Conservation (phyloP, 176 grass and related monocot genomes). For the Guadua angustifolia region DNA sequence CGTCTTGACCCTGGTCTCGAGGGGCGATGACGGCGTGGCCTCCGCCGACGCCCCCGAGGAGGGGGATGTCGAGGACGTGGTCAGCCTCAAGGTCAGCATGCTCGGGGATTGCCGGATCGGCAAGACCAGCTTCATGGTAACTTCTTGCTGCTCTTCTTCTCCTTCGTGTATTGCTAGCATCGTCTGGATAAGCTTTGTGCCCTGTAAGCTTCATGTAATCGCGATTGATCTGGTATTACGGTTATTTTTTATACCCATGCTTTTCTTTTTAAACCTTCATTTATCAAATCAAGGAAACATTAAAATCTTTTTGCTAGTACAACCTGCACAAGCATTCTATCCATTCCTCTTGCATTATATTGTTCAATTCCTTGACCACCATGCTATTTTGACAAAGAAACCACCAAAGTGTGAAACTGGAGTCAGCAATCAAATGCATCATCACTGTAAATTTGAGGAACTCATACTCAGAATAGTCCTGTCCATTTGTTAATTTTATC, state of each 20-base stretch:
- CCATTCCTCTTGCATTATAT: neutral
- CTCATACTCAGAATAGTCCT: neutral
- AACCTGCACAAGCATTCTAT: neutral
- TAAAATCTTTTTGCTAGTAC: neutral
- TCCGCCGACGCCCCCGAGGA: neutral
- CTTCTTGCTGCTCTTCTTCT: neutral
- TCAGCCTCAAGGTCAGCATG: slow-evolving; percentile 88
- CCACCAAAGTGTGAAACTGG: neutral
- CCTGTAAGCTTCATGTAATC: slow-evolving; percentile 10
- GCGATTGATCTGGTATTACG: slow-evolving; percentile 17
- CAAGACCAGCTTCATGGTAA: slow-evolving; percentile 99
- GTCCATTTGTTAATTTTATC: neutral
- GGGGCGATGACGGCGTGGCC: neutral
- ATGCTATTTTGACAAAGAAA: slow-evolving; percentile 9
- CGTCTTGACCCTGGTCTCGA: slow-evolving; percentile 34
- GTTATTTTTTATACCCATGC: neutral
- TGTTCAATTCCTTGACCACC: neutral
- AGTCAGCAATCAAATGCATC: neutral
- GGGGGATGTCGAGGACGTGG: slow-evolving; percentile 52
- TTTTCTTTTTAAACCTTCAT: too few relatives aligned
- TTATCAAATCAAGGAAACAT: slow-evolving; percentile 10
- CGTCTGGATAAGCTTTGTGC: neutral
- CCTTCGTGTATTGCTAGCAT: neutral
- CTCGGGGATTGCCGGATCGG: slow-evolving; percentile 91
- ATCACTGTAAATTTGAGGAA: neutral